phyloP scores from a whole-genome alignment of 805 yeast genomes.

The Suhomyces pyralidae region DNA sequence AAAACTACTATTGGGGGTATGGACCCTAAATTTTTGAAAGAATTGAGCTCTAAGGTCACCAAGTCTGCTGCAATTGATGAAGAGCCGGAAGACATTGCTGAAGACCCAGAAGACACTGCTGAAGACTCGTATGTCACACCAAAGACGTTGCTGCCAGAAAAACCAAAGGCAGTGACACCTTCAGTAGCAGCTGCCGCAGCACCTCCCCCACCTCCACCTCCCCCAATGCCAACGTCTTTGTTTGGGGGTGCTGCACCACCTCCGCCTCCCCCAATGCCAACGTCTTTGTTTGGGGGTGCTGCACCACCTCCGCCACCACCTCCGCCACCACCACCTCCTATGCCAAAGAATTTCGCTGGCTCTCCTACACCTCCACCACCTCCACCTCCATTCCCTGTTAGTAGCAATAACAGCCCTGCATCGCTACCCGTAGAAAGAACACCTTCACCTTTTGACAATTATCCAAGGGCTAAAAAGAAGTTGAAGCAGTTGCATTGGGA shows the following conservation, averaged over 20 bases:
- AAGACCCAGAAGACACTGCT: conserved; percentile 1
- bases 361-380: conserved; percentile 27
- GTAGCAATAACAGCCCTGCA: background rate
- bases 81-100: conserved; percentile 8
- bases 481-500: conserved; percentile 85
- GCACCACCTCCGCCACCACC: conserved; percentile 23
- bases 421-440: conserved; percentile 3
- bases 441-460: conserved; percentile 37
- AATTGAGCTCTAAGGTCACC: conserved; percentile 49
- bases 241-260: conserved; percentile 23
- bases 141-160: background rate
- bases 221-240: conserved; percentile 16
- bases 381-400: conserved; percentile 23
- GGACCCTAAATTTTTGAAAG: conserved; percentile 52
- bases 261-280: conserved; percentile 24
- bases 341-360: conserved; percentile 16
- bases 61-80: conserved; percentile 35
- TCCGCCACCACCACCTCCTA: conserved; percentile 24
- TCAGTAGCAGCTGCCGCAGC: background rate
- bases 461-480: conserved; percentile 57
- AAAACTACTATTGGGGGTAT: conserved; percentile 36
- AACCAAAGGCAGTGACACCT: background rate
- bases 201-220: conserved; percentile 14
- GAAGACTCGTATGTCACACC: background rate
- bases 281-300: conserved; percentile 12